These are phyloP conservation scores for Hyaloscypha variabilis DNA, from an alignment of 495 filamentous ascomycete genomes.

Conservation along the genomic window DNA sequence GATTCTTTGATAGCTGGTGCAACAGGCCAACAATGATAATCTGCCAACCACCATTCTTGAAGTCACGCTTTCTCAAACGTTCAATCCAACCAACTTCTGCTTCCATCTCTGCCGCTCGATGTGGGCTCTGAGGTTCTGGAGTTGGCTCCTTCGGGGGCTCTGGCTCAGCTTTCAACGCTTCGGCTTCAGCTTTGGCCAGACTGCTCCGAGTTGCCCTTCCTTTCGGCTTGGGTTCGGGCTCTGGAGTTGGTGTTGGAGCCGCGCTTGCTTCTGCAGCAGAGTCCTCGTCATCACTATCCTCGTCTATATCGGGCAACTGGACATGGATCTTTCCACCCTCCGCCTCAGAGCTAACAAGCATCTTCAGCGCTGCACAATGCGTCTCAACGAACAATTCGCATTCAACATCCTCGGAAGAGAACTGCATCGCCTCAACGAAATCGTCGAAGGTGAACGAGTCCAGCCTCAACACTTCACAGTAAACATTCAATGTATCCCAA, in stretches of 20 bases:
- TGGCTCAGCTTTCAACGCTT: constrained; percentile 58
- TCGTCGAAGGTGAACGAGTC: constrained; percentile 99
- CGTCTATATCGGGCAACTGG: constrained; percentile 74
- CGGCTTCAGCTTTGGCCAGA: constrained; percentile 77
- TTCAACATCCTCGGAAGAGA: constrained; percentile 73
- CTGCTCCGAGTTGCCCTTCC: constrained; percentile 82
- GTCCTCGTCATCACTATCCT: constrained; percentile 66
- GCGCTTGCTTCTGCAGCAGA: constrained; percentile 58
- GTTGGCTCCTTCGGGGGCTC: constrained; percentile 42
- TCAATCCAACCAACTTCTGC: constrained; percentile 80
- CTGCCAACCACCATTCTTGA: constrained; percentile 90
- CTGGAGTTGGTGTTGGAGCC: constrained; percentile 56
- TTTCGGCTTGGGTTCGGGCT: constrained; percentile 64
- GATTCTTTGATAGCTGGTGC: constrained; percentile 77
- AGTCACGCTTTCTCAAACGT: constrained; percentile 78
- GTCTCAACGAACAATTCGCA: constrained; percentile 90
- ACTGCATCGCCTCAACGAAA: constrained; percentile 84
- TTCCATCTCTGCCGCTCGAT: constrained; percentile 82
- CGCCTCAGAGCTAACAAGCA: constrained; percentile 73
- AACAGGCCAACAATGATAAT: constrained; percentile 85
- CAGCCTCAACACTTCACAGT: constrained; percentile 87
- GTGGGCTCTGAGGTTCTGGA: constrained; percentile 42
- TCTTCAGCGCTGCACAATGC: constrained; percentile 89
- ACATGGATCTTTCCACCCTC: constrained; percentile 80
- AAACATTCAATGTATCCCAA: constrained; percentile 96